Conservation (phyloP, 169 alveolate genomes). For the Babesia microti region DNA sequence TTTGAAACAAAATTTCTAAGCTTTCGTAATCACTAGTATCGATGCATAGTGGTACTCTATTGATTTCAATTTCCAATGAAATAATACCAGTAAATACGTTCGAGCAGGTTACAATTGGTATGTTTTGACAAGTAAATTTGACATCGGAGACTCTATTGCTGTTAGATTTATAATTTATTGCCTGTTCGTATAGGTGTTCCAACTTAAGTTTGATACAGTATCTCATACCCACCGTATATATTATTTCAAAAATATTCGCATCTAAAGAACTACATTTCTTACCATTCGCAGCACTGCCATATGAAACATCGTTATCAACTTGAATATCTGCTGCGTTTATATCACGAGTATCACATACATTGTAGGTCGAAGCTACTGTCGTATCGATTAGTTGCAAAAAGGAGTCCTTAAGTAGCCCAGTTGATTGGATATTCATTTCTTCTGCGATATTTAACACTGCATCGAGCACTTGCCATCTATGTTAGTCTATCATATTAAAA, state of each 20-base stretch:
- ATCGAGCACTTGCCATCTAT: slow-evolving; percentile 25
- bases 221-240: slow-evolving; percentile 6
- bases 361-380: slow-evolving; percentile 6
- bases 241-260: slow-evolving; percentile 15
- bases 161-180: slow-evolving; percentile 7
- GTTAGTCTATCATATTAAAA: too few relatives aligned
- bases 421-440: slow-evolving; percentile 8
- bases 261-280: too few relatives aligned
- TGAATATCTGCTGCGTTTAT: too few relatives aligned
- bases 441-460: slow-evolving; percentile 17
- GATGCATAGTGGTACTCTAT: too few relatives aligned
- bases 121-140: slow-evolving; percentile 7
- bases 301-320: too few relatives aligned
- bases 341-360: too few relatives aligned
- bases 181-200: slow-evolving; percentile 24
- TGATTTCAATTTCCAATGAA: too few relatives aligned
- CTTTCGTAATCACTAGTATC: too few relatives aligned
- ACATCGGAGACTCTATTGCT: slow-evolving; percentile 10
- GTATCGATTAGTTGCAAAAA: slow-evolving; percentile 7
- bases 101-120: too few relatives aligned
- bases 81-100: too few relatives aligned
- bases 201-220: slow-evolving; percentile 15
- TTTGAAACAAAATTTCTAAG: too few relatives aligned
- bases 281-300: slow-evolving; percentile 2
- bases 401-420: slow-evolving; percentile 9